Evolutionary conservation across 2,329 filamentous ascomycete genomes (phyloP).

Genomic region (Verruconis gallopava): DNA sequence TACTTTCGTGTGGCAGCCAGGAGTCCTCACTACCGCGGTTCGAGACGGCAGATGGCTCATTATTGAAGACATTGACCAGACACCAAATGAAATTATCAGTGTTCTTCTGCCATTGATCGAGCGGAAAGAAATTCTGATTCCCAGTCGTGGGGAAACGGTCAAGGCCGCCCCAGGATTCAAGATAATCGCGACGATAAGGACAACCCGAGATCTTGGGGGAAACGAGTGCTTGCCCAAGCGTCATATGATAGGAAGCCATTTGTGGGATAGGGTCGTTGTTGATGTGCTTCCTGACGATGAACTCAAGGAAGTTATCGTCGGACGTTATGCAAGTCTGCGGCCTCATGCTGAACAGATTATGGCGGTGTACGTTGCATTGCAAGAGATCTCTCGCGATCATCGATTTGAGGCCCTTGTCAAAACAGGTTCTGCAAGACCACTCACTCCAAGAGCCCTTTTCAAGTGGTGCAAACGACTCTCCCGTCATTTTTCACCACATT

Average conservation of each 20-base stretch:
- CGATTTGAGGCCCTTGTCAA: conserved; percentile 36
- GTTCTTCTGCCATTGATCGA: conserved; percentile 87
- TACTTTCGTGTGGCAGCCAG: conserved; percentile 83
- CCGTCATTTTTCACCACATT: conserved; percentile 47
- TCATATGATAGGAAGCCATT: conserved; percentile 64
- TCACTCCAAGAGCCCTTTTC: conserved; percentile 66
- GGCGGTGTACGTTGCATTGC: conserved; percentile 39
- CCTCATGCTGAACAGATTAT: conserved; percentile 43
- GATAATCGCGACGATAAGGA: conserved; percentile 83
- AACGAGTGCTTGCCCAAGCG: conserved; percentile 55
- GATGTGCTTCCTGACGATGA: conserved; percentile 54
- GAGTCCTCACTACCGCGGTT: conserved; percentile 86
- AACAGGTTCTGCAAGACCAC: conserved; percentile 45
- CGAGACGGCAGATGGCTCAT: conserved; percentile 91
- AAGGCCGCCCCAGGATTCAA: conserved; percentile 74
- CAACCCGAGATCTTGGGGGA: conserved; percentile 44
- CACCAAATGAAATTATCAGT: conserved; percentile 88
- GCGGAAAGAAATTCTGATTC: conserved; percentile 77
- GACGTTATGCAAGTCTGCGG: conserved; percentile 56
- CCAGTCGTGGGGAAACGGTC: conserved; percentile 76
- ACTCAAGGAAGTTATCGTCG: conserved; percentile 57
- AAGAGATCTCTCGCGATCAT: conserved; percentile 27
- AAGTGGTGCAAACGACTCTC: conserved; percentile 80
- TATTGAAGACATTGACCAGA: conserved; percentile 91
- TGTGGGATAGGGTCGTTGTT: conserved; percentile 72